Base-by-base conservation (phyloP, 306 rosid species). In the Ammopiptanthus mongolicus region DNA sequence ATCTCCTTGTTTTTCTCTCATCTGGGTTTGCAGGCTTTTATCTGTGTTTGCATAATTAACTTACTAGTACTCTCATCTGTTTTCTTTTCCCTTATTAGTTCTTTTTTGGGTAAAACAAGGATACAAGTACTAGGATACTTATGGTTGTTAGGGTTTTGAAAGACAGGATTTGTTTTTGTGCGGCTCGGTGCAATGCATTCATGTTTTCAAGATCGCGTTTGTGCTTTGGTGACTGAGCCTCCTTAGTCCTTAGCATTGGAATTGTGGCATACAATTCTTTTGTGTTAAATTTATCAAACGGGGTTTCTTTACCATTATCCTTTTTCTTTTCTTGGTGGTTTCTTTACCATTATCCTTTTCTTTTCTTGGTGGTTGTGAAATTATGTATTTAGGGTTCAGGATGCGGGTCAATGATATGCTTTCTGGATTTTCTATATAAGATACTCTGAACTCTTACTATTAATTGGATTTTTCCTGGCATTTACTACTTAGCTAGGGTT, bases 161-260 rank as follows among this genome's bases (percentile, higher is more conserved):
- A 56, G 82, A 82, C 87, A 78, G 70, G 78, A 75, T n/a, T 59
- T 58, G 70, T 56, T n/a, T 12, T 78, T 68, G 73, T 50, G 74
- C 7, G 71, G 78, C 82, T 82, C 83, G 71, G 81, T 25, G 84
- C 76, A 85, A 60, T 77, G 58, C 66, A 50, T 76, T 70, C 74
- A 66, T 68, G 75, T 75, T 82, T 80, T 75, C 80, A 17, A 74
- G 85, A 78, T 77, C 83, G 71, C 17, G 57, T 44, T 58, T 28
- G 6, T 50, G 82, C 85, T 84, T 84, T 44, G 90, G 74, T 25
- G 84, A 75, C 65, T 65, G 87, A 79, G 83, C 86, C 81, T 56
- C 48, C 50, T 33, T 47, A 11, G 50, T 56, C 48, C 50, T 33
- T 47, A 11, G 50, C 81, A 34, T 65, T 78, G 83, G 73, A 21